Conservation (phyloP, 305 asterid species). For the Fraxinus nigra region DNA sequence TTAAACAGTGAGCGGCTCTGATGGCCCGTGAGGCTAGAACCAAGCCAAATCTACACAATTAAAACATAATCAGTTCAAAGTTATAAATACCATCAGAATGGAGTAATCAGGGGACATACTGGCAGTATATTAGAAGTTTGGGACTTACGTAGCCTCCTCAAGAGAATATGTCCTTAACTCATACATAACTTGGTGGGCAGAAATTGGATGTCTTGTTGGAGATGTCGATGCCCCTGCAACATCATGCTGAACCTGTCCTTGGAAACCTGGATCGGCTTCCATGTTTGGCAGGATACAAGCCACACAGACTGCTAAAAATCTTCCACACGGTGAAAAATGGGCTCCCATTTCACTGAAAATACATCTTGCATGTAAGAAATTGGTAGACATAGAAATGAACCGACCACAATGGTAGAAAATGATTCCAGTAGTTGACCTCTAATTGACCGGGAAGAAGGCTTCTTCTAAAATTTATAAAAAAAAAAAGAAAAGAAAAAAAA, state of each 20-base stretch:
- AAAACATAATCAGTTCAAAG: conserved; percentile 21
- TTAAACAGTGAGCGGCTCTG: conserved; percentile 97
- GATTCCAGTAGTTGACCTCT: not conserved
- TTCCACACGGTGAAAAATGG: conserved; percentile 98
- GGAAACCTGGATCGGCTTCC: conserved; percentile 70
- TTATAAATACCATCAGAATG: conserved; percentile 1
- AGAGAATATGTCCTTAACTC: conserved; percentile 93
- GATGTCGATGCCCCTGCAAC: conserved; percentile 75
- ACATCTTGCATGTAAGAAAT: conserved; percentile 1
- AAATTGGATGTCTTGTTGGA: conserved; percentile 92
- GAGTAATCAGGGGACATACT: conserved; percentile 8
- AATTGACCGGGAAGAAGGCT: not conserved
- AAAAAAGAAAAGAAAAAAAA: too few relatives aligned
- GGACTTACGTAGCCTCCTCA: conserved; percentile 91
- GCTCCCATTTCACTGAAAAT: conserved; percentile 91
- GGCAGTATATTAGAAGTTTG: conserved; percentile 8
- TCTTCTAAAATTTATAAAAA: too few relatives aligned
- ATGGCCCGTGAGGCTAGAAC: conserved; percentile 85
- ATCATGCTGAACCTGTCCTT: conserved; percentile 65
- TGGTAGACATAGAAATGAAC: not conserved
- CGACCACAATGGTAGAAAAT: not conserved
- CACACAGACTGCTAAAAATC: conserved; percentile 94
- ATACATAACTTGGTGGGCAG: conserved; percentile 83
- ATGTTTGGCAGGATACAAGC: conserved; percentile 80
- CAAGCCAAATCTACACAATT: conserved; percentile 65